These are phyloP conservation scores for Centaurea solstitialis DNA, from an alignment of 129 eudicot genomes.

Conservation along the genomic window DNA sequence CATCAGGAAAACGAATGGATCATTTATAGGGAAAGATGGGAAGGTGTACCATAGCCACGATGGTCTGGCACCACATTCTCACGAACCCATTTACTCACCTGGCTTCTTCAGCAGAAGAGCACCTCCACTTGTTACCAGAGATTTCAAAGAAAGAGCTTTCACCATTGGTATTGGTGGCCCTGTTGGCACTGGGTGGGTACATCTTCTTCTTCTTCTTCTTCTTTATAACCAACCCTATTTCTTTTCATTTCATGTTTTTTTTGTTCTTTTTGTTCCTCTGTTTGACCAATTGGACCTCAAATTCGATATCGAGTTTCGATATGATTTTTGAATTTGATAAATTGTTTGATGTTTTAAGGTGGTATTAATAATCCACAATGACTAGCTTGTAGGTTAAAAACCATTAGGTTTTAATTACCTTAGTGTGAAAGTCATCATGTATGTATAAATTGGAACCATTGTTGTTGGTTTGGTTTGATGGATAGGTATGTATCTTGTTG, in stretches of 20 bases:
- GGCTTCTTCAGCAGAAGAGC: slow-evolving; percentile 90
- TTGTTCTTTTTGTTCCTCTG: background rate
- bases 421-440: no score
- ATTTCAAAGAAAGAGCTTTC: slow-evolving; percentile 89
- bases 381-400: no score
- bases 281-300: background rate
- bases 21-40: slow-evolving; percentile 91
- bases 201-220: background rate
- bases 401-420: no score
- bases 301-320: background rate
- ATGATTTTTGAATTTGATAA: background rate
- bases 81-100: slow-evolving; percentile 95
- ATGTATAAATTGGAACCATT: no score
- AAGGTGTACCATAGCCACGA: slow-evolving; percentile 95
- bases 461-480: no score
- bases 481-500: no score
- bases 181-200: slow-evolving; percentile 87
- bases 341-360: no score
- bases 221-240: background rate
- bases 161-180: slow-evolving; percentile 99
- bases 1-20: slow-evolving; percentile 28
- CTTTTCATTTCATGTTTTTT: background rate
- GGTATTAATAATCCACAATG: no score
- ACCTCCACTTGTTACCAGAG: slow-evolving; percentile 62
- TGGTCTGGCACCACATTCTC: slow-evolving; percentile 96